Base-by-base conservation (phyloP, 2,329 filamentous ascomycete genomes). In the Metarhizium guizhouense region DNA sequence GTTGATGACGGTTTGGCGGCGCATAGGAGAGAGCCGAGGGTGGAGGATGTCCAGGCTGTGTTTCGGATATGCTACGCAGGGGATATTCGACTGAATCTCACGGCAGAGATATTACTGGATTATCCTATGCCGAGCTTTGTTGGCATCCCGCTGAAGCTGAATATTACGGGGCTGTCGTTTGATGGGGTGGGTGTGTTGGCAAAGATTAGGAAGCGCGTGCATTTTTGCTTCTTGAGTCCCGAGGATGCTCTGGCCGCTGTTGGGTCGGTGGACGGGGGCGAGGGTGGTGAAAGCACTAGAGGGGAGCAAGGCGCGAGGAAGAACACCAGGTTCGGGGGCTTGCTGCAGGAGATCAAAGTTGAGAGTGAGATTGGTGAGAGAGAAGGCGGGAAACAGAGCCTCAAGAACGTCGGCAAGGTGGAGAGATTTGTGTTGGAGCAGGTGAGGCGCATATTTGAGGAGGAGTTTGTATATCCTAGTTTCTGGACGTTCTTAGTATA, bases 41-140 rank as follows among this genome's bases (percentile, higher is more conserved):
- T 88, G 3, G 90, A 96, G 60, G 94, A 99, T 66, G 79, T 96
- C 54, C 94, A 99, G 70, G 88, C 95, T 51, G 88, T 97, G 6
- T 93, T 95, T 65, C 87, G 92, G 61, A 92, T 95, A 58, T 85
- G 85, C 55, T 99, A 99, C 71, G 83, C 86, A 2, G 94, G 94
- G 36, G 88, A 96, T 66, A 81, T 99, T 57, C 85, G 86, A 61
- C 81, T 99, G 56, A 90, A 91, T 58, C 78, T 99, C 52, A 97
- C 94, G 29, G 92, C 94, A 0, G 92, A 97, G 72, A 96, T 99
- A 47, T 77, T 97, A 36, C 84, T 99, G 38, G 94, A 99, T 72
- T 99, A 99, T 69, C 94, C 94, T 1, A 97, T 97, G 90, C 92
- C 92, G 45, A 95, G 90, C 74, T 99, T 99, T 66, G 93, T 97